Evolutionary conservation across 1,284 basidiomycete genomes (phyloP).

Genomic region (Microbotryum lychnidis-dioicae): DNA sequence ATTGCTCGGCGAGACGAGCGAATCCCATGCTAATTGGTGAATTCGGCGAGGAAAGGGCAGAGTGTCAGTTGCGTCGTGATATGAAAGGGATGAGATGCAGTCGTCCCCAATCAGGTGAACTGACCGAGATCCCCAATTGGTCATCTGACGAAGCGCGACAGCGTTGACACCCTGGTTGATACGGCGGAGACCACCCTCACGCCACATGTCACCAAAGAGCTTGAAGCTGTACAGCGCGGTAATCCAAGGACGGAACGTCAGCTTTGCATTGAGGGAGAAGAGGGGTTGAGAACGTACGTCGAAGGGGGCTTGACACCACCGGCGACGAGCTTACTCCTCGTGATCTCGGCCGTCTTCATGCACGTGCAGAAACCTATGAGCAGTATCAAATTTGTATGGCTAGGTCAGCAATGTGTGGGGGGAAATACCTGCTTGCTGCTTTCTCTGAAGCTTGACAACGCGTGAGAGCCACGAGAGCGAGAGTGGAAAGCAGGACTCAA

Average conservation of each 20-base stretch:
- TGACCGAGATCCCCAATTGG: constrained; percentile 97
- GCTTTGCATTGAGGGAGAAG: not conserved
- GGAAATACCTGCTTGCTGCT: not conserved
- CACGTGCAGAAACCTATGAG: constrained; percentile 34
- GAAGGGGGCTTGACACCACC: constrained; percentile 81
- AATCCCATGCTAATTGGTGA: constrained; percentile 71
- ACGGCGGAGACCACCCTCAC: constrained; percentile 82
- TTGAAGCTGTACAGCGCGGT: constrained; percentile 47
- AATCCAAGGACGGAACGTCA: not conserved
- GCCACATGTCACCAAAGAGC: constrained; percentile 90
- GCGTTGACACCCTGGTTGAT: constrained; percentile 99
- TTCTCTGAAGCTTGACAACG: not conserved
- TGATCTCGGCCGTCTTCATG: constrained; percentile 69
- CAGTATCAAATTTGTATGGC: not conserved
- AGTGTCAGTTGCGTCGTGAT: not conserved
- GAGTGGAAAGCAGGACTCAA: constrained; percentile 44
- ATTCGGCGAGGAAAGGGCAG: not conserved
- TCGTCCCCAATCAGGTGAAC: constrained; percentile 33
- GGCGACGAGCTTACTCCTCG: constrained; percentile 90
- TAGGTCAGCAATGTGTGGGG: not conserved
- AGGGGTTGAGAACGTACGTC: constrained; percentile 46
- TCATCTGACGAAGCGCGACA: constrained; percentile 66
- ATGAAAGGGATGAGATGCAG: too few relatives aligned
- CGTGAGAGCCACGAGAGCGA: not conserved
- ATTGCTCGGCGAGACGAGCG: constrained; percentile 79